Percentiles rank a stretch among this genome's conserved stretches.
phyloP scores from a whole-genome alignment of 2,329 filamentous ascomycete species.

The Dactylellina leptospora region DNA sequence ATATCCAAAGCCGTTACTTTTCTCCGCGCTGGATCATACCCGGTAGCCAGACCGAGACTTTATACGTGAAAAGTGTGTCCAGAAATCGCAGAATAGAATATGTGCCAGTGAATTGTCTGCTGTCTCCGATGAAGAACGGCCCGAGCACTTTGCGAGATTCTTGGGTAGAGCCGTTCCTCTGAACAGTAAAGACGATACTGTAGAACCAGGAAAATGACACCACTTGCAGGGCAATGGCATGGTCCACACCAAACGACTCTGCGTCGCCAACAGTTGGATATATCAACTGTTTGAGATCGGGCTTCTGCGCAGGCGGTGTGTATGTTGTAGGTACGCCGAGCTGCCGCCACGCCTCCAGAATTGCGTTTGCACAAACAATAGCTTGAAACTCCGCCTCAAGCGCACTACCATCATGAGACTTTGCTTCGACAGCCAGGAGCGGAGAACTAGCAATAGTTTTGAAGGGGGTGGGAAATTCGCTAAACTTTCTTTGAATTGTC shows the following conservation, averaged over 20 bases:
- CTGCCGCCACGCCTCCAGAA: constrained; percentile 13
- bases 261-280: background rate
- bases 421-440: constrained; percentile 2
- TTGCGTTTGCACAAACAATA: constrained; percentile 13
- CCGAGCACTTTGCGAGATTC: background rate
- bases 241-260: background rate
- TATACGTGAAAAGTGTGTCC: background rate
- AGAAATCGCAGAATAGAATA: background rate
- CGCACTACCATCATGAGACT: constrained; percentile 5
- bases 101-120: background rate
- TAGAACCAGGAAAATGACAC: background rate
- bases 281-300: no score
- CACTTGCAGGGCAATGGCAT: background rate
- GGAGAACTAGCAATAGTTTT: background rate
- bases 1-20: no score
- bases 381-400: constrained; percentile 13
- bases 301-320: background rate
- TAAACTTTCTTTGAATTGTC: background rate
- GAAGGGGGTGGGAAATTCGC: background rate
- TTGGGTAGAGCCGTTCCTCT: no score
- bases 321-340: constrained; percentile 4
- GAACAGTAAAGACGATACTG: background rate
- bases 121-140: background rate
- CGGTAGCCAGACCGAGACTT: background rate
- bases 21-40: background rate